Conservation (phyloP, 1,139 yeast genomes). For the Pneumocystis wakefieldiae region DNA sequence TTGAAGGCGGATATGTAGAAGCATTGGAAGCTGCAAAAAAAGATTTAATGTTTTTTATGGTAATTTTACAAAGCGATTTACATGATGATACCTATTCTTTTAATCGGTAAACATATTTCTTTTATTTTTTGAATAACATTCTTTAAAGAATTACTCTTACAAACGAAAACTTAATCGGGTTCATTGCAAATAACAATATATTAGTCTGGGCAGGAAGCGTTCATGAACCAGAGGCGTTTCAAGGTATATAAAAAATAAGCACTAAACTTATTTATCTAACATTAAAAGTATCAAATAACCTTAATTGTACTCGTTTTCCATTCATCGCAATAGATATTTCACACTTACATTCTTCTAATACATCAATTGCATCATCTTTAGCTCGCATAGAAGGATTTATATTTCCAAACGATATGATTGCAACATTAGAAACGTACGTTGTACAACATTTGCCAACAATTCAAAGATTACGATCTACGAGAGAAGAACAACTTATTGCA, state of each 20-base stretch:
- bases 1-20: constrained; percentile 62
- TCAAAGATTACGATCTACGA: constrained; percentile 36
- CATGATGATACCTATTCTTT: constrained; percentile 48
- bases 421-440: constrained; percentile 21
- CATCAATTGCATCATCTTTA: constrained; percentile 39
- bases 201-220: constrained; percentile 84
- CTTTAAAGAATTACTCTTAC: constrained; percentile 33
- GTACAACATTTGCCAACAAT: constrained; percentile 18
- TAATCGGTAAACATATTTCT: constrained; percentile 23
- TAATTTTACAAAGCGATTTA: constrained; percentile 59
- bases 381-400: constrained; percentile 50
- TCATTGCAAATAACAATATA: constrained; percentile 37
- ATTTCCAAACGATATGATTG: constrained; percentile 20
- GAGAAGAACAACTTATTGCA: constrained; percentile 45
- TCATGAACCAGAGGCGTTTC: constrained; percentile 66
- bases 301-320: constrained; percentile 64
- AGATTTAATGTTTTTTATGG: constrained; percentile 53
- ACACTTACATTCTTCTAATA: constrained; percentile 28
- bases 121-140: not conserved
- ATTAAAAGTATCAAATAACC: constrained; percentile 46
- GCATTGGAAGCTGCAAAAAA: constrained; percentile 55
- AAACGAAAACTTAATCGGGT: constrained; percentile 36
- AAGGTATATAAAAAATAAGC: constrained; percentile 19
- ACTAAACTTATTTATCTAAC: not conserved
- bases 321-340: constrained; percentile 51